These are phyloP conservation scores for Trichomonas vaginalis DNA, from an alignment of 208 protist genomes.

Conservation along the genomic window DNA sequence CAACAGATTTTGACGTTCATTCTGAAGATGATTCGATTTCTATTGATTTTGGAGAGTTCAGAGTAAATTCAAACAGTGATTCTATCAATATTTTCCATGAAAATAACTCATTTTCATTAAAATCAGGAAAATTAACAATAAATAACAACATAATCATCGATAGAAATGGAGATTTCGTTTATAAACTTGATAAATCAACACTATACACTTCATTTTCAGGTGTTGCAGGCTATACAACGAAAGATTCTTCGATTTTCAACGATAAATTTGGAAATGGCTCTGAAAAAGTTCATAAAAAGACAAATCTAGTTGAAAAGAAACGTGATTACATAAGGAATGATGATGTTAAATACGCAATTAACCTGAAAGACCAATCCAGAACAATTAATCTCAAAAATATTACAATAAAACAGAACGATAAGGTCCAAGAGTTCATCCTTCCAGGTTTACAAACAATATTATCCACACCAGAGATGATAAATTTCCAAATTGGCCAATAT, in stretches of 20 bases:
- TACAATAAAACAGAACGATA: background rate
- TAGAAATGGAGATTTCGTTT: background rate
- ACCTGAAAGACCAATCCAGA: background rate
- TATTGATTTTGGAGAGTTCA: background rate
- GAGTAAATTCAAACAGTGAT: background rate
- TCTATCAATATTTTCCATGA: background rate
- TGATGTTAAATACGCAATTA: background rate
- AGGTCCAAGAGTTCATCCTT: background rate
- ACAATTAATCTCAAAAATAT: background rate
- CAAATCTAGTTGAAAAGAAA: background rate
- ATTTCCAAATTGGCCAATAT: background rate
- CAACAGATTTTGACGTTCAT: background rate
- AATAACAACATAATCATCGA: background rate
- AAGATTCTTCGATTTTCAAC: background rate
- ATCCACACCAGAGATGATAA: background rate
- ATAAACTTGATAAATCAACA: background rate
- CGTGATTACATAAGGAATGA: background rate
- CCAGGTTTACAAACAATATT: background rate
- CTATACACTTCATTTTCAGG: background rate
- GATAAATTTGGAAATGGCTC: background rate
- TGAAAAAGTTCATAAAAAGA: background rate
- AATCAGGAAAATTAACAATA: background rate
- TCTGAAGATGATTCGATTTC: background rate
- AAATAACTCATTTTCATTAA: background rate
- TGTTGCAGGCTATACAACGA: background rate